Evolutionary conservation across 2,329 filamentous ascomycete species (phyloP).

Genomic region (Blumeriella jaapii): DNA sequence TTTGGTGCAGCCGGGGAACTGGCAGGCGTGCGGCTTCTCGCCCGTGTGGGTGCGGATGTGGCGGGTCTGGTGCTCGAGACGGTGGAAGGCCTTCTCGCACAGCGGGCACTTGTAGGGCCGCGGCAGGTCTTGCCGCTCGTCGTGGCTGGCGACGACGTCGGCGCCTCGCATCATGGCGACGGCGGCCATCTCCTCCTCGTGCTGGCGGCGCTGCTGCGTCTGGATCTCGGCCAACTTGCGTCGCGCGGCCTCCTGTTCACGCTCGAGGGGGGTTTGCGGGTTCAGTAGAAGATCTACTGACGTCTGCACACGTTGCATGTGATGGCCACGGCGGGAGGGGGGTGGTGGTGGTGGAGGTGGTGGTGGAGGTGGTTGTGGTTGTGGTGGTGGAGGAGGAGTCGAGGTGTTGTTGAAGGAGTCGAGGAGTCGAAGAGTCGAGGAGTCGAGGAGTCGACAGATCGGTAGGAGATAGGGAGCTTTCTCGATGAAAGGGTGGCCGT

Average conservation of each 20-base stretch:
- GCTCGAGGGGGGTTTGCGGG: slow-evolving; percentile 35
- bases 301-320: slow-evolving; percentile 66
- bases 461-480: background rate
- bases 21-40: slow-evolving; percentile 95
- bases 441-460: background rate
- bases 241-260: slow-evolving; percentile 24
- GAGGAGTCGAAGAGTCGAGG: background rate
- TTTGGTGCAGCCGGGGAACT: slow-evolving; percentile 91
- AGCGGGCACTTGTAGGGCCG: slow-evolving; percentile 97
- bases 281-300: slow-evolving; percentile 69
- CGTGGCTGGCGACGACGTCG: slow-evolving; percentile 25
- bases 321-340: slow-evolving; percentile 34
- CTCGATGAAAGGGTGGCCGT: background rate
- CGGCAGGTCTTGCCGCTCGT: slow-evolving; percentile 56
- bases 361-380: background rate
- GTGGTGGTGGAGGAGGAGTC: background rate
- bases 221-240: slow-evolving; percentile 24
- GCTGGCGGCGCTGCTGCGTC: slow-evolving; percentile 26
- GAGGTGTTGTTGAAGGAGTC: background rate
- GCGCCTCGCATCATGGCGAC: slow-evolving; percentile 29
- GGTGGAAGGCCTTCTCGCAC: slow-evolving; percentile 97
- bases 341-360: slow-evolving; percentile 1
- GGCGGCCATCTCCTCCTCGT: slow-evolving; percentile 39
- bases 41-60: slow-evolving; percentile 97
- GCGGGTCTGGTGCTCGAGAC: slow-evolving; percentile 48